Evolutionary conservation across 2,329 filamentous ascomycete species (phyloP).

Genomic region (Bisporella sp.): DNA sequence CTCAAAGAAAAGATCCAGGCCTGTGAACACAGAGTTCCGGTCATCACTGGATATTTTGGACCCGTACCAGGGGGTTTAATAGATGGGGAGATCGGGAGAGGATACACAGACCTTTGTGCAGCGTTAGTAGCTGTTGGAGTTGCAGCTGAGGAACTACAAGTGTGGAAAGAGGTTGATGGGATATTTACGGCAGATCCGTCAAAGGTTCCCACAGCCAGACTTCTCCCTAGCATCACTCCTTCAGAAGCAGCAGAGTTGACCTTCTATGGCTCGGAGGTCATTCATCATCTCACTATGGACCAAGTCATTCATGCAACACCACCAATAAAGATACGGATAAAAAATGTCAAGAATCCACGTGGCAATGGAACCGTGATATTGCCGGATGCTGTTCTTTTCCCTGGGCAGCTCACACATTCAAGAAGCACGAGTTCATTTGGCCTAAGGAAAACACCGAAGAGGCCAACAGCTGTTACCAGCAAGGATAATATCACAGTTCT

Average conservation of each 20-base stretch:
- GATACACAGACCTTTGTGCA: slow-evolving; percentile 94
- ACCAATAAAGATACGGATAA: slow-evolving; percentile 80
- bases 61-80: slow-evolving; percentile 86
- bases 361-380: slow-evolving; percentile 76
- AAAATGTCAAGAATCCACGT: slow-evolving; percentile 83
- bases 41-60: slow-evolving; percentile 92
- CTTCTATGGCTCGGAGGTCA: slow-evolving; percentile 91
- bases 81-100: slow-evolving; percentile 81
- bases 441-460: slow-evolving; percentile 54
- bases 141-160: slow-evolving; percentile 82
- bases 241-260: slow-evolving; percentile 94
- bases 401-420: slow-evolving; percentile 45
- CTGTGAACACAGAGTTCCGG: slow-evolving; percentile 63
- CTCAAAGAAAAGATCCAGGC: slow-evolving; percentile 58
- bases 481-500: slow-evolving; percentile 96
- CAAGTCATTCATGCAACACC: slow-evolving; percentile 77
- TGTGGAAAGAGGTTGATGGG: slow-evolving; percentile 98
- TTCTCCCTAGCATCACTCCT: slow-evolving; percentile 85
- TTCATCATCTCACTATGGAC: slow-evolving; percentile 98
- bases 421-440: slow-evolving; percentile 38
- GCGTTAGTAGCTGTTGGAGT: slow-evolving; percentile 85
- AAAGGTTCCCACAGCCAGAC: slow-evolving; percentile 85
- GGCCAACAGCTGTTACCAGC: slow-evolving; percentile 88
- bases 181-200: slow-evolving; percentile 80
- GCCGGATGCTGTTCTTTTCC: slow-evolving; percentile 57